A percentile compares a stretch with the other conserved stretches of the same genome.
phyloP scores from a whole-genome alignment of 768 basidiomycete species.

The Amanita phalloides region DNA sequence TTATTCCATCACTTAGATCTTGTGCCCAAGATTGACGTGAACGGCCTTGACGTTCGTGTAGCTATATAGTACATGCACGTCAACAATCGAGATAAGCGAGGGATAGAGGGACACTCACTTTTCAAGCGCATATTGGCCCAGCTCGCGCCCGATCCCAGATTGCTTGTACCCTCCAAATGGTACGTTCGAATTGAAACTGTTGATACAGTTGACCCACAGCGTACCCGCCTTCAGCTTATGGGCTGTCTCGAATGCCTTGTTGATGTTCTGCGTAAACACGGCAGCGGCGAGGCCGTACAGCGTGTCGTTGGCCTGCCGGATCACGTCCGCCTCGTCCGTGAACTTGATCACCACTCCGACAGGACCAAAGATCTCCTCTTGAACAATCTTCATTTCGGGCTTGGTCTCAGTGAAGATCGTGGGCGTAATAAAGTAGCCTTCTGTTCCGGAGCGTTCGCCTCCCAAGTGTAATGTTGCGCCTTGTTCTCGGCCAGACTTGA shows the following conservation, averaged over 20 bases:
- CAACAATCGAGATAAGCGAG: neutral
- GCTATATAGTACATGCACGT: slow-evolving; percentile 16
- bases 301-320: slow-evolving; percentile 51
- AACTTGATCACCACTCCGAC: slow-evolving; percentile 72
- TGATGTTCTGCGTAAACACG: slow-evolving; percentile 76
- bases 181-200: slow-evolving; percentile 39
- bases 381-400: slow-evolving; percentile 65
- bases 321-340: slow-evolving; percentile 34
- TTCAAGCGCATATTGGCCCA: slow-evolving; percentile 65
- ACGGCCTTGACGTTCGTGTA: slow-evolving; percentile 65
- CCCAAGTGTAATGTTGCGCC: slow-evolving; percentile 62
- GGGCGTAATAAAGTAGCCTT: slow-evolving; percentile 59
- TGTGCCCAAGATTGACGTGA: slow-evolving; percentile 45
- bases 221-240: slow-evolving; percentile 76
- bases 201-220: slow-evolving; percentile 54
- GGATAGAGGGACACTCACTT: slow-evolving; percentile 28
- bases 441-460: slow-evolving; percentile 41
- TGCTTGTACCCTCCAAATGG: slow-evolving; percentile 87
- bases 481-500: slow-evolving; percentile 58
- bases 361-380: slow-evolving; percentile 74
- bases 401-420: slow-evolving; percentile 64
- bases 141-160: slow-evolving; percentile 71
- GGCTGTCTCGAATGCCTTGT: slow-evolving; percentile 60
- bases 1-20: slow-evolving; percentile 8
- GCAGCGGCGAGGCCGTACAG: slow-evolving; percentile 73